Evolutionary conservation across 2,329 filamentous ascomycete species (phyloP).

Genomic region (Colletotrichum cordylinicola): DNA sequence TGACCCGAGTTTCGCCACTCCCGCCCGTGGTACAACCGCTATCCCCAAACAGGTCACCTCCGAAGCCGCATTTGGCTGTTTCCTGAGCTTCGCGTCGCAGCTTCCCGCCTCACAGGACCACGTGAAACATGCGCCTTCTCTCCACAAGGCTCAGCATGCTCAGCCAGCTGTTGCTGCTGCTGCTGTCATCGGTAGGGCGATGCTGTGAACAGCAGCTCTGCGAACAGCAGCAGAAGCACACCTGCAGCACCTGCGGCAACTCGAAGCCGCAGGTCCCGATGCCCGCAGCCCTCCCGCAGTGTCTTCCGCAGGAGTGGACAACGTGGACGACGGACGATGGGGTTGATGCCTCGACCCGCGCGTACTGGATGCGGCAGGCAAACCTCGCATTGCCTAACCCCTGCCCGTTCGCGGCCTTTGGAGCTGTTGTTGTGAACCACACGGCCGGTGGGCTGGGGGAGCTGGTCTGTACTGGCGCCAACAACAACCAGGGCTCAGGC

Average conservation of each 20-base stretch:
- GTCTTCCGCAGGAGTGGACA: neutral
- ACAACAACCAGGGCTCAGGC: conserved; percentile 46
- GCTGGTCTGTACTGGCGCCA: conserved; percentile 56
- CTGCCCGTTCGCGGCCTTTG: conserved; percentile 60
- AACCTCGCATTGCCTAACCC: conserved; percentile 51
- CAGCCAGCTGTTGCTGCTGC: neutral
- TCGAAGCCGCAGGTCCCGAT: neutral
- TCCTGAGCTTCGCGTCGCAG: neutral
- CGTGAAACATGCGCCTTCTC: conserved; percentile 7
- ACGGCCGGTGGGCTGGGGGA: conserved; percentile 46
- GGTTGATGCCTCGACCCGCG: conserved; percentile 43
- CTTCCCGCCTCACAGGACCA: neutral
- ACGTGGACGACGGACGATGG: neutral
- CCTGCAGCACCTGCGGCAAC: neutral
- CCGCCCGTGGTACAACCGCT: neutral
- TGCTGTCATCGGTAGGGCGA: neutral
- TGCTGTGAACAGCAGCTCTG: neutral
- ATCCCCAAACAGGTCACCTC: neutral
- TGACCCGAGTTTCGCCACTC: conserved; percentile 3
- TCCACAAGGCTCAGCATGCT: neutral
- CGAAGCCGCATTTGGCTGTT: neutral
- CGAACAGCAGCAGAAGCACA: neutral
- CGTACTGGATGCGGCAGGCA: conserved; percentile 58
- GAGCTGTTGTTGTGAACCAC: conserved; percentile 61
- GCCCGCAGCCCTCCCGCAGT: neutral